Evolutionary conservation across 208 protist genomes (phyloP).

Genomic region (Histomonas meleagridis): DNA sequence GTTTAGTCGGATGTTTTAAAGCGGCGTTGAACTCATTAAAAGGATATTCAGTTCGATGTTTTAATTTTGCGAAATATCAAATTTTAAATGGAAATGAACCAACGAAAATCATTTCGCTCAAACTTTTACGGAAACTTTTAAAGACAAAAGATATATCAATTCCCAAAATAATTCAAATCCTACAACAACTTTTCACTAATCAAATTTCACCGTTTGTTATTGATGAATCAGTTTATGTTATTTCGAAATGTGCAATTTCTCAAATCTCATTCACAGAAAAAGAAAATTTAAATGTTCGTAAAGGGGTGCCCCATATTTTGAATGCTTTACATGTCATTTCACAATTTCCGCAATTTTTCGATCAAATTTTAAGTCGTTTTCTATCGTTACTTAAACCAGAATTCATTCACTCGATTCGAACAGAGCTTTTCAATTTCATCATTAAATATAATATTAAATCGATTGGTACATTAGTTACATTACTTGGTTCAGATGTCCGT

Average conservation of each 20-base stretch:
- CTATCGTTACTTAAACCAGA: background rate
- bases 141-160: no score
- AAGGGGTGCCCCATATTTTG: background rate
- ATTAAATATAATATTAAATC: background rate
- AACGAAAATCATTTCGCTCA: no score
- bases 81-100: no score
- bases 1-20: background rate
- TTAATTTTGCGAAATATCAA: background rate
- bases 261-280: background rate
- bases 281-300: background rate
- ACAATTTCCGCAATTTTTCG: background rate
- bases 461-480: background rate
- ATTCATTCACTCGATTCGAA: background rate
- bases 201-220: background rate
- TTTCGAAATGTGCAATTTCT: background rate
- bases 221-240: background rate
- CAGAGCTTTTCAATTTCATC: background rate
- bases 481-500: background rate
- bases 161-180: no score
- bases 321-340: background rate
- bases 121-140: no score
- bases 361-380: background rate
- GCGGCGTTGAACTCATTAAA: background rate
- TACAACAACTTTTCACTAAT: no score
- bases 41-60: background rate